phyloP scores from a whole-genome alignment of 2,329 filamentous ascomycete species.

The Paraconiothyrium brasiliense region DNA sequence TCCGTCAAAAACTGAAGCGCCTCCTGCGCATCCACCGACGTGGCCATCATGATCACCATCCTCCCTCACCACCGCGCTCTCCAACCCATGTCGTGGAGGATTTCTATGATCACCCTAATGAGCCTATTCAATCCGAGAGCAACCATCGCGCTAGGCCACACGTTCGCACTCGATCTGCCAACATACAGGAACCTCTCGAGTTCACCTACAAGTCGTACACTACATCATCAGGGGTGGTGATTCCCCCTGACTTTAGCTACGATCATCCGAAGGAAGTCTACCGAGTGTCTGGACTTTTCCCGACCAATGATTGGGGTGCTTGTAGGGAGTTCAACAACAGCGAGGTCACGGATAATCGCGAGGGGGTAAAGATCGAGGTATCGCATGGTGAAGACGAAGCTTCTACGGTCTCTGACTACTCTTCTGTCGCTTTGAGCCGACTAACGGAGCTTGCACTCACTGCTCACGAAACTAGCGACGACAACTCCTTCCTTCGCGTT shows the following conservation, averaged over 20 bases:
- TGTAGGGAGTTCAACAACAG: not conserved
- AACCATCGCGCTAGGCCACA: not conserved
- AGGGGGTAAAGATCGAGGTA: not conserved
- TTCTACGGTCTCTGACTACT: not conserved
- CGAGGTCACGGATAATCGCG: not conserved
- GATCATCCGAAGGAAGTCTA: not conserved
- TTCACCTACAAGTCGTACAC: not conserved
- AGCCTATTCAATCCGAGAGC: not conserved
- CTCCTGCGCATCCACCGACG: not conserved
- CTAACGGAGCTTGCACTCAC: not conserved
- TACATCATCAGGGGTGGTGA: not conserved
- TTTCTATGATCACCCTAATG: conserved; percentile 1
- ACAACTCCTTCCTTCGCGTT: not conserved
- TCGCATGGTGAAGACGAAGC: not conserved
- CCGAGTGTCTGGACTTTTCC: not conserved
- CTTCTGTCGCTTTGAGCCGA: not conserved
- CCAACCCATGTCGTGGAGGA: not conserved
- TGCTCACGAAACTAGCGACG: not conserved
- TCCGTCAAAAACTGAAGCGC: not conserved
- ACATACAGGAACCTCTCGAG: not conserved
- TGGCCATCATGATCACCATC: not conserved
- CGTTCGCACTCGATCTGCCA: not conserved
- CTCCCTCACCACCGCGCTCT: not conserved
- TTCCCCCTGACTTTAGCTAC: conserved; percentile 8
- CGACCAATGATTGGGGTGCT: too few species aligned